Conservation (phyloP, 23 red algal genomes). For the Gracilaria domingensis region DNA sequence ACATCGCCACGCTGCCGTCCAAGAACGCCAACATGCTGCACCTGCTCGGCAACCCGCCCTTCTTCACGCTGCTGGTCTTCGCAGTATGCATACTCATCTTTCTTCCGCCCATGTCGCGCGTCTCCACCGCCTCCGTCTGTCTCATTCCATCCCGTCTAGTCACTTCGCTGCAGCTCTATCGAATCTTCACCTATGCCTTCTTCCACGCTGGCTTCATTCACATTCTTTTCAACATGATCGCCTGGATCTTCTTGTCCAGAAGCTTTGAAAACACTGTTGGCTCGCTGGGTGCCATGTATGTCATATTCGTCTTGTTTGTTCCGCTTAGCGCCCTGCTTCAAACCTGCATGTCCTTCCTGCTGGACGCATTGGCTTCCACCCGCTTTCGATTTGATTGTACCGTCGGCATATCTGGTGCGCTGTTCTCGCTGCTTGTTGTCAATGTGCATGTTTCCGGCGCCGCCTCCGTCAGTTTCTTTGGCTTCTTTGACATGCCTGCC, state of each 20-base stretch:
- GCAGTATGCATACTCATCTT: constrained; percentile 20
- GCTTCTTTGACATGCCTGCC: constrained; percentile 49
- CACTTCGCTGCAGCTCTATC: constrained; percentile 33
- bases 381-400: constrained; percentile 47
- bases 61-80: constrained; percentile 26
- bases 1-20: background rate
- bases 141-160: constrained; percentile 28
- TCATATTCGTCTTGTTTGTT: constrained; percentile 52
- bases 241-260: constrained; percentile 38
- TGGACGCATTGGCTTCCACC: constrained; percentile 53
- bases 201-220: constrained; percentile 73
- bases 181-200: constrained; percentile 63
- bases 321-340: constrained; percentile 54
- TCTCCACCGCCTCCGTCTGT: constrained; percentile 1
- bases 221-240: constrained; percentile 71
- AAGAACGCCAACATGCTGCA: constrained; percentile 49
- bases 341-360: background rate
- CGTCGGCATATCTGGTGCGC: constrained; percentile 61
- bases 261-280: constrained; percentile 57
- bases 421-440: constrained; percentile 67
- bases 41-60: constrained; percentile 45
- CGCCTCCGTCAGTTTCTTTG: constrained; percentile 39
- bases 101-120: background rate
- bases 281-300: constrained; percentile 37
- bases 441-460: constrained; percentile 18